A percentile compares a stretch with the other conserved stretches of the same genome.
These are phyloP conservation scores for Meripilus lineatus DNA, from an alignment of 1,284 basidiomycete species.

Conservation along the genomic window DNA sequence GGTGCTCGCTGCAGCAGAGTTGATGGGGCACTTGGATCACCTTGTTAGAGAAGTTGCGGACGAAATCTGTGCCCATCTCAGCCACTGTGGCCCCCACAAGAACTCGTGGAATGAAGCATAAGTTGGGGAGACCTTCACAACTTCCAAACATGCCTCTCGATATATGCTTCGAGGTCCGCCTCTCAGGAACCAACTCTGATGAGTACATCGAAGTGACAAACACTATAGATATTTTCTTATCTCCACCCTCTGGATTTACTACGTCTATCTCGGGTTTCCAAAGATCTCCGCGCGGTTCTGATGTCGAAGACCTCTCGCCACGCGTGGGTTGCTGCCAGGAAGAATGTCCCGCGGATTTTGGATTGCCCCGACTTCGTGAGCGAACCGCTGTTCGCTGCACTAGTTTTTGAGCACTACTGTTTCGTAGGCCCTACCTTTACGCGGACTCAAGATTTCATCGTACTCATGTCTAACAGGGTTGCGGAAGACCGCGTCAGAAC, in stretches of 20 bases:
- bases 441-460: no score
- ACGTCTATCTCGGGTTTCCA: constrained; percentile 20
- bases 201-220: background rate
- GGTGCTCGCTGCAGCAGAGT: no score
- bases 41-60: no score
- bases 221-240: constrained; percentile 19
- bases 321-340: constrained; percentile 12
- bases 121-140: constrained; percentile 15
- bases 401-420: constrained; percentile 13
- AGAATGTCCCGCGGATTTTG: constrained; percentile 8
- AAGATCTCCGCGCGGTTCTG: constrained; percentile 15
- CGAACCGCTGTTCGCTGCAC: constrained; percentile 11
- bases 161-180: constrained; percentile 24
- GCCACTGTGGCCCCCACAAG: no score
- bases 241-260: constrained; percentile 23
- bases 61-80: no score
- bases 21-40: no score
- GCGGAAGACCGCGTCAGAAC: constrained; percentile 3
- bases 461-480: constrained; percentile 7
- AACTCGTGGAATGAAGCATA: background rate
- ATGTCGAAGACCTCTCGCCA: constrained; percentile 2
- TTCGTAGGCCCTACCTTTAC: no score
- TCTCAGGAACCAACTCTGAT: background rate
- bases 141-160: constrained; percentile 25
- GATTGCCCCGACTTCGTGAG: constrained; percentile 9